These are phyloP conservation scores for Alternaria postmessia DNA, from an alignment of 2,329 filamentous ascomycete genomes.

Conservation along the genomic window DNA sequence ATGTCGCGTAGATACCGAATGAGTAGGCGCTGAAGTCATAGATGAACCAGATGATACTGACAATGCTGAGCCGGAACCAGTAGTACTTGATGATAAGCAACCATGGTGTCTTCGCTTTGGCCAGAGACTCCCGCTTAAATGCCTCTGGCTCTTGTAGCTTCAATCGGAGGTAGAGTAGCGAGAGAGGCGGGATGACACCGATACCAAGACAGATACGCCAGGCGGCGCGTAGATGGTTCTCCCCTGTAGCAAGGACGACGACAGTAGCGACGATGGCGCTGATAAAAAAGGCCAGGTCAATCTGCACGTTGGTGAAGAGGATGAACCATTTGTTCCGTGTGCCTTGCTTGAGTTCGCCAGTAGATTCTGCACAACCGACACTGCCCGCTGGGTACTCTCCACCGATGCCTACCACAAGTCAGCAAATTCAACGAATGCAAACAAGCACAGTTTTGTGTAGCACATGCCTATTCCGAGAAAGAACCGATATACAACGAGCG, in stretches of 20 bases:
- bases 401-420: conserved; percentile 66
- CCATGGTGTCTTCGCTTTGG: conserved; percentile 55
- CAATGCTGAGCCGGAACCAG: conserved; percentile 63
- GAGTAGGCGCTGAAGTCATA: conserved; percentile 80
- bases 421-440: not conserved
- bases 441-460: not conserved
- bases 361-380: conserved; percentile 84
- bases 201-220: conserved; percentile 82
- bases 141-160: conserved; percentile 63
- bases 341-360: conserved; percentile 77
- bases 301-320: conserved; percentile 87
- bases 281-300: conserved; percentile 84
- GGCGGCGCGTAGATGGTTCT: conserved; percentile 73
- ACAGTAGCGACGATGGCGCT: conserved; percentile 67
- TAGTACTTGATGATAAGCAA: conserved; percentile 61
- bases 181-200: conserved; percentile 57
- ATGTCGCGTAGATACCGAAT: conserved; percentile 84
- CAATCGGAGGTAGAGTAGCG: conserved; percentile 65
- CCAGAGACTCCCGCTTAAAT: conserved; percentile 59
- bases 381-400: conserved; percentile 83
- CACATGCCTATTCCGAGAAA: conserved; percentile 65
- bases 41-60: conserved; percentile 65
- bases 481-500: conserved; percentile 83
- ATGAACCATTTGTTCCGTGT: conserved; percentile 84
- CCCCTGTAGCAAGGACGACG: conserved; percentile 61